These are phyloP conservation scores for Pleurotus sapidus DNA, from an alignment of 768 basidiomycete genomes.

Conservation along the genomic window DNA sequence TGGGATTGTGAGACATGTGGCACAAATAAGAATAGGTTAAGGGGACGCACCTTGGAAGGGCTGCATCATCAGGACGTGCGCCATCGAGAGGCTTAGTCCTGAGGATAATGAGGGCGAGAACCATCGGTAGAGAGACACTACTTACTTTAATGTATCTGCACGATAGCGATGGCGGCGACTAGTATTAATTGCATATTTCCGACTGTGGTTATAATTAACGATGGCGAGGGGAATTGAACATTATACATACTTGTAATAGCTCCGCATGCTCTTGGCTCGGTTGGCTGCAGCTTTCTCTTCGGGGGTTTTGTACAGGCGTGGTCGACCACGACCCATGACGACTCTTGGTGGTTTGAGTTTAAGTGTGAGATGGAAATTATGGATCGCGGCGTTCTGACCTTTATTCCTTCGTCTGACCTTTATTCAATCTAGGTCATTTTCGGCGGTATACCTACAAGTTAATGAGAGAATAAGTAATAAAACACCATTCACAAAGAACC, in stretches of 20 bases:
- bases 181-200: background rate
- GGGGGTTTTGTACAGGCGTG: too few relatives aligned
- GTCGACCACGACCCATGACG: conserved; percentile 4
- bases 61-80: background rate
- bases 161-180: background rate
- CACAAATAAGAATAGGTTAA: background rate
- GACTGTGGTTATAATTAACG: background rate
- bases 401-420: background rate
- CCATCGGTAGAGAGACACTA: background rate
- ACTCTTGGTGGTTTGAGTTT: background rate
- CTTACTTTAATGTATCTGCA: background rate
- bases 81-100: background rate
- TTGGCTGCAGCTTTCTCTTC: conserved; percentile 11
- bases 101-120: background rate
- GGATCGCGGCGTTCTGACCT: background rate
- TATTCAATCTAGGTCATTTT: background rate
- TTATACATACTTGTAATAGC: conserved; percentile 13
- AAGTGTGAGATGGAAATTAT: background rate
- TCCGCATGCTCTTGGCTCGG: conserved; percentile 12
- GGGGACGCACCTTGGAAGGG: background rate
- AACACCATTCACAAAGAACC: background rate
- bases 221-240: background rate
- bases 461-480: background rate
- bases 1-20: background rate
- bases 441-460: background rate